phyloP scores from a whole-genome alignment of 2,329 filamentous ascomycete genomes.

The Fusarium pseudoanthophilum region DNA sequence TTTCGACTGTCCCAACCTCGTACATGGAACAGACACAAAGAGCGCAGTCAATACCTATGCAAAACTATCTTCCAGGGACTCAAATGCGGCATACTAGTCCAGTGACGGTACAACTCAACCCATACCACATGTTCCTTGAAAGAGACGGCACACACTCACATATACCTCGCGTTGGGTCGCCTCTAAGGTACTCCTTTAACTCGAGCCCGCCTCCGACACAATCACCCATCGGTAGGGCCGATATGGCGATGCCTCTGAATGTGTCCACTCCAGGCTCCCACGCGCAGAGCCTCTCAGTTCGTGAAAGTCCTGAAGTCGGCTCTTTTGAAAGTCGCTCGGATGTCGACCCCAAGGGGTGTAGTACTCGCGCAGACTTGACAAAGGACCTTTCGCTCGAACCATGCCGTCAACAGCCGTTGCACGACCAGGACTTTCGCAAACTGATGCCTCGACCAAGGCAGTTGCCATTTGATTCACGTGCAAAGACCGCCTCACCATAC shows the following conservation, averaged over 20 bases:
- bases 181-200: conserved; percentile 38
- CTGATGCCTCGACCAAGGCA: conserved; percentile 47
- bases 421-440: conserved; percentile 39
- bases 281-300: neutral
- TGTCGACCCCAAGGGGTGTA: neutral
- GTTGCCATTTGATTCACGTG: conserved; percentile 42
- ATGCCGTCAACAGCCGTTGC: neutral
- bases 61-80: neutral
- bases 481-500: neutral
- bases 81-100: neutral
- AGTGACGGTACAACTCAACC: conserved; percentile 31
- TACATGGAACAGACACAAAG: conserved; percentile 17
- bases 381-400: neutral
- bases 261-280: neutral
- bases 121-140: conserved; percentile 38
- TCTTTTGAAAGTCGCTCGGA: neutral
- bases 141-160: conserved; percentile 22
- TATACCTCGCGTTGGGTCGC: conserved; percentile 45
- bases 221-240: neutral
- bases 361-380: neutral
- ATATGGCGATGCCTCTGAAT: neutral
- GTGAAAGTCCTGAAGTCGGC: neutral
- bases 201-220: neutral
- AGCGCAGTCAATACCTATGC: conserved; percentile 17
- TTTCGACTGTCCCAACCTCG: neutral